phyloP scores from a whole-genome alignment of 2,329 filamentous ascomycete species.

The Dothistroma septosporum region DNA sequence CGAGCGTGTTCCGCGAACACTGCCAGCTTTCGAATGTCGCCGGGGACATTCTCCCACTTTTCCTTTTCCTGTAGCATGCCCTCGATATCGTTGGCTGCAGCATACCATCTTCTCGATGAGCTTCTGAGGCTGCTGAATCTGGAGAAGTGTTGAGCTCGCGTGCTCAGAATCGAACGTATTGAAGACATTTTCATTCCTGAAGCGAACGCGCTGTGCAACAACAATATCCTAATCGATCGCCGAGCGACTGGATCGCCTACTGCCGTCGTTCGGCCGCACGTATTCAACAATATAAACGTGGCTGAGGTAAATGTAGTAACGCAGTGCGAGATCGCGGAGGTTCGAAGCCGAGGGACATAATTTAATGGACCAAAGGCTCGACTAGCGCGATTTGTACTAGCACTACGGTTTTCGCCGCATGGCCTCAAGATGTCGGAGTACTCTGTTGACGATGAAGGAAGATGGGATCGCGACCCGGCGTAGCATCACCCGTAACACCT shows the following conservation, averaged over 20 bases:
- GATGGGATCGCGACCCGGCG: neutral
- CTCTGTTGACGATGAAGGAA: neutral
- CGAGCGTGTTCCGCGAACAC: slow-evolving; percentile 24
- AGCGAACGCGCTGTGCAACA: neutral
- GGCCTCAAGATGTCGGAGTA: neutral
- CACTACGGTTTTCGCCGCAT: neutral
- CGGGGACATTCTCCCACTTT: slow-evolving; percentile 19
- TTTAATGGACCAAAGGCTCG: neutral
- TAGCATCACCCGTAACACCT: neutral
- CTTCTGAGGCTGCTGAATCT: neutral
- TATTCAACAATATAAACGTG: too few species aligned
- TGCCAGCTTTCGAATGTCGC: slow-evolving; percentile 19
- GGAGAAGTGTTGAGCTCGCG: neutral
- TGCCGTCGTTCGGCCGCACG: too few species aligned
- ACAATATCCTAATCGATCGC: neutral
- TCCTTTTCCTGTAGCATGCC: slow-evolving; percentile 17
- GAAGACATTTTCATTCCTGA: neutral
- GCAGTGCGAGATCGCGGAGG: neutral
- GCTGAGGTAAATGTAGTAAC: neutral
- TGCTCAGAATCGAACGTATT: neutral
- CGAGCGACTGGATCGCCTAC: neutral
- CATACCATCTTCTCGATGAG: neutral
- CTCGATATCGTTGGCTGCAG: slow-evolving; percentile 1
- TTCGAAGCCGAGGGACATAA: slow-evolving; percentile 1
- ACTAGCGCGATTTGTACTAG: neutral